These are phyloP conservation scores for Eucalyptus urophylla DNA, from an alignment of 345 rosid genomes.

Conservation along the genomic window DNA sequence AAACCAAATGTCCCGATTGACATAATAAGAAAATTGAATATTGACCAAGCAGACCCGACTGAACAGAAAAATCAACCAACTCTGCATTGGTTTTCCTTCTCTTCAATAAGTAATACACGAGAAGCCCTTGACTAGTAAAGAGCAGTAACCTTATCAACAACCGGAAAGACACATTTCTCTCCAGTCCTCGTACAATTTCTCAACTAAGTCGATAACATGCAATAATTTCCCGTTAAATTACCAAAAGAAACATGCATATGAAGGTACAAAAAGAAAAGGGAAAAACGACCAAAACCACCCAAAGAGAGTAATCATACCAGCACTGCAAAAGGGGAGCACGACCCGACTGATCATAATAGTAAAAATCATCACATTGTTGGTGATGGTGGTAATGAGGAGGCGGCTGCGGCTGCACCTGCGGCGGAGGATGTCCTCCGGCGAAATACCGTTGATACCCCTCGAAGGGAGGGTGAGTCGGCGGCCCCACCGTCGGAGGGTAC, in stretches of 20 bases:
- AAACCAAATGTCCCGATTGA: background rate
- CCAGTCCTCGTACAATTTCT: background rate
- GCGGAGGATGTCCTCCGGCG: constrained; percentile 39
- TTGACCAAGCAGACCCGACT: background rate
- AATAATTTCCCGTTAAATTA: background rate
- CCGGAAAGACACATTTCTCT: background rate
- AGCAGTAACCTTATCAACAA: background rate
- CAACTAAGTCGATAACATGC: background rate
- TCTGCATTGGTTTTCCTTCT: background rate
- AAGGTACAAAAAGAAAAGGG: background rate
- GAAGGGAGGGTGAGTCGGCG: constrained; percentile 20
- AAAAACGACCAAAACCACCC: background rate
- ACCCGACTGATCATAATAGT: constrained; percentile 17
- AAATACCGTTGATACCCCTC: constrained; percentile 82
- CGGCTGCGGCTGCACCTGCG: constrained; percentile 12
- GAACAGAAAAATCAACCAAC: background rate
- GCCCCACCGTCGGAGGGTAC: constrained; percentile 10
- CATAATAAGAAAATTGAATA: background rate
- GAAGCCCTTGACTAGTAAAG: background rate
- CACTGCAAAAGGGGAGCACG: constrained; percentile 54
- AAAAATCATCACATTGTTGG: constrained; percentile 30
- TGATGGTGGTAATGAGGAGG: constrained; percentile 34
- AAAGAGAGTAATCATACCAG: constrained; percentile 21
- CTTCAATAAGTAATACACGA: background rate
- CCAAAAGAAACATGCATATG: background rate